Conservation (phyloP, 2,329 filamentous ascomycete genomes). For the Didymosphaeria variabile region DNA sequence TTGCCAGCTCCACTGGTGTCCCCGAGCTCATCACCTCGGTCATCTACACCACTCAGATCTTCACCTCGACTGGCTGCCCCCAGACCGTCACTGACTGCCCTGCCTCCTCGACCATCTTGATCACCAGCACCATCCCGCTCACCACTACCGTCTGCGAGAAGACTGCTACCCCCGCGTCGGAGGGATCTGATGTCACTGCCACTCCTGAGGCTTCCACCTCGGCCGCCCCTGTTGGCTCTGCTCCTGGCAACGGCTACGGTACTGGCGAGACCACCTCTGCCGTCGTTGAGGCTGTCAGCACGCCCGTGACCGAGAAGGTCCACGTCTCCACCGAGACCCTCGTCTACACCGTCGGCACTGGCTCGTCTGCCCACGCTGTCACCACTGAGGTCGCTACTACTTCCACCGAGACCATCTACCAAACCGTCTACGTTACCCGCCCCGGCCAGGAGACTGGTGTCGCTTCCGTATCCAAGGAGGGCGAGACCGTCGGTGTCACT, state of each 20-base stretch:
- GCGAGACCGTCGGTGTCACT: neutral
- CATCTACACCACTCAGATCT: constrained; percentile 55
- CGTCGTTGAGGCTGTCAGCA: constrained; percentile 18
- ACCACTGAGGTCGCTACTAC: constrained; percentile 46
- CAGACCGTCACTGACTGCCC: constrained; percentile 51
- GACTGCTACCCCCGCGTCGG: constrained; percentile 2
- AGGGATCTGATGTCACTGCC: constrained; percentile 6
- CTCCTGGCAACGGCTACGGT: constrained; percentile 1
- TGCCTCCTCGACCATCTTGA: constrained; percentile 40
- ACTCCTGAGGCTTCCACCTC: constrained; percentile 16
- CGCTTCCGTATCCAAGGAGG: constrained; percentile 11
- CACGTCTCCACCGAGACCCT: constrained; percentile 53
- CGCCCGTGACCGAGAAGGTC: constrained; percentile 38
- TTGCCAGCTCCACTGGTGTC: constrained; percentile 53
- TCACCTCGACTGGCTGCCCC: constrained; percentile 52
- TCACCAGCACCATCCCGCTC: constrained; percentile 52
- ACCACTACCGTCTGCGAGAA: constrained; percentile 56
- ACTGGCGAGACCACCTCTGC: constrained; percentile 3
- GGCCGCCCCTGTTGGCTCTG: neutral
- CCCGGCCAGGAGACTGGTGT: constrained; percentile 2
- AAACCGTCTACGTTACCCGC: constrained; percentile 36
- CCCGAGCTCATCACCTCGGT: constrained; percentile 51
- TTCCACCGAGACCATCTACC: constrained; percentile 45
- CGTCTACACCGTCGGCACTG: constrained; percentile 50
- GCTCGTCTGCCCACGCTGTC: constrained; percentile 56